A percentile compares a stretch with the other conserved stretches of the same genome.
phyloP scores from a whole-genome alignment of 75 land plant species.

The Isoetes taiwanensis region DNA sequence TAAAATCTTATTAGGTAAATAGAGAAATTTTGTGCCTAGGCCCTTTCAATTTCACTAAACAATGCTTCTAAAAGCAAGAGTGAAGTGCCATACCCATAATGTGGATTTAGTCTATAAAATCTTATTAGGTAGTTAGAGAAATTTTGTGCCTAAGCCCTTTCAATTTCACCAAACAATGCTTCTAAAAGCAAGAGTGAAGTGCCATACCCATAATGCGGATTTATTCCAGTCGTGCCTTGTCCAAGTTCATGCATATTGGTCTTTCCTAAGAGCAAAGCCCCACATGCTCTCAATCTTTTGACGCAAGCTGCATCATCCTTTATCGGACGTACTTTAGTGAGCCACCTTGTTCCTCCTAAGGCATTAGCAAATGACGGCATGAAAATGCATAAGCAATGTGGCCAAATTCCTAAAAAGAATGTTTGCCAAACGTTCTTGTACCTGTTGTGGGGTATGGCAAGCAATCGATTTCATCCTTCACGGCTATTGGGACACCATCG shows the following conservation, averaged over 20 bases:
- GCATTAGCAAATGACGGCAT: too few species aligned
- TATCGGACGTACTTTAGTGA: constrained; percentile 43
- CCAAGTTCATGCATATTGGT: constrained; percentile 94
- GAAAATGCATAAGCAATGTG: too few species aligned
- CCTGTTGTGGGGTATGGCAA: constrained; percentile 86
- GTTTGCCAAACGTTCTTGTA: constrained; percentile 4
- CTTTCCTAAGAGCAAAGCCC: constrained; percentile 71
- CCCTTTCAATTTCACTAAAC: too few species aligned
- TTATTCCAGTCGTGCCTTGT: constrained; percentile 68
- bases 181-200: not conserved
- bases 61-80: too few species aligned
- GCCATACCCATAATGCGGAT: constrained; percentile 67
- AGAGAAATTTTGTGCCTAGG: too few species aligned
- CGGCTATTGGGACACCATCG: constrained; percentile 79
- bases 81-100: too few species aligned
- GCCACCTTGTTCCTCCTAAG: constrained; percentile 74
- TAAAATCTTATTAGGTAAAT: too few species aligned
- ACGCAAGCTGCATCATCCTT: constrained; percentile 57
- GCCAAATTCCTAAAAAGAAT: too few species aligned
- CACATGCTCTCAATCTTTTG: constrained; percentile 44
- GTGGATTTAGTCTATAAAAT: too few species aligned
- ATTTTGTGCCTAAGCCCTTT: not conserved
- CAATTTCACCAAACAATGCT: not conserved
- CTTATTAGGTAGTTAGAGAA: too few species aligned
- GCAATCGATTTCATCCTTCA: constrained; percentile 95